Base-by-base conservation (phyloP, 2,329 filamentous ascomycete species). In the Zymoseptoria ardabiliae region DNA sequence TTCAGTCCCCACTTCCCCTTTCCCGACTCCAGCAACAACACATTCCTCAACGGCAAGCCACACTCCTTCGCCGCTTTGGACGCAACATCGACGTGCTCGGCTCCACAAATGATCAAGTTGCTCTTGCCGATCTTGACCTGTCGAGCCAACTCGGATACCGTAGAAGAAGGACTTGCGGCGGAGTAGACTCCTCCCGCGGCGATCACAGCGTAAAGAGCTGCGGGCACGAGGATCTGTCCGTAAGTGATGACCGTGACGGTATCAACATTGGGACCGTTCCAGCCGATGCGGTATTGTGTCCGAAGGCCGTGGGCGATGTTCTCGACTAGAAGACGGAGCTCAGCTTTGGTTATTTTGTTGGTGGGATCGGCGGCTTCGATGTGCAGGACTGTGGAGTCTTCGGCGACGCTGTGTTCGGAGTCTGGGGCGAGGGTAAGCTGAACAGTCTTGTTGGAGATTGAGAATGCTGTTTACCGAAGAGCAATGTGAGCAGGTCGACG, bases 121-220 rank as follows among this genome's bases (percentile, higher is more conserved):
- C 73, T 76, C 4, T 71, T 70, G 0, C 76, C 78, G 22, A 76
- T 72, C 17, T 71, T 72, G 13, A 81, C 72, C 63, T 80, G 78
- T 23, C 79, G 75, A 2, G 77, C 76, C 8, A 86, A 70, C 23
- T 86, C 84, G 2, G 73, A 66, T 0, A 77, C 73, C 0, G 82
- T 83, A 4, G 76, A 78, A 0, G 77, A 75, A 0, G 81, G 75
- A 53, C 77, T 81, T 0, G 81, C 81, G 4, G 81, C 79, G 6
- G 81, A 82, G 65, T 83, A 86, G 23, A 86, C 77, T 19, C 82
- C 84, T 0, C 80, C 83, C 2, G 83, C 82, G 3, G 81, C 83
- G 52, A 86, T 75, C 56, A 84, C 78, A 13, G 79, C 81, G 63
- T 78, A 85, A 66, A 83, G 82, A 1, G 83, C 63, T 11, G 78